Conservation (phyloP, 805 yeast species). For the Osmozyma mogii region DNA sequence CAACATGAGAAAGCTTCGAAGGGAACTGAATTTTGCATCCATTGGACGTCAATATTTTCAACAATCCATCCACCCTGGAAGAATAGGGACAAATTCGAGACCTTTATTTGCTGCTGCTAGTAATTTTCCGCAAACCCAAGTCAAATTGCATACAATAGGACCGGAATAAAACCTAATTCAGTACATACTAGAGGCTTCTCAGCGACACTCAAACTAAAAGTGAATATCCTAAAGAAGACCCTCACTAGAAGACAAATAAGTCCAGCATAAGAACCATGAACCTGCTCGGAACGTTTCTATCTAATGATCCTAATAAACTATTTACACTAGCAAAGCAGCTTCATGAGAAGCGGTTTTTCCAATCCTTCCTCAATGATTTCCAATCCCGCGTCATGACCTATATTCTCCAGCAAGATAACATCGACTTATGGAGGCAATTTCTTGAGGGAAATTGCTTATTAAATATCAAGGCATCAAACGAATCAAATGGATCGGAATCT, state of each 20-base stretch:
- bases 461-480: constrained; percentile 12
- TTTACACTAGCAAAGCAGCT: constrained; percentile 29
- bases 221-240: no score
- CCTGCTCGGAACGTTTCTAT: constrained; percentile 29
- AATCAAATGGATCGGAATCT: constrained; percentile 10
- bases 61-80: not conserved
- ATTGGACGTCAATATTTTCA: constrained; percentile 3
- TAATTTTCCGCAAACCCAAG: not conserved
- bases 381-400: constrained; percentile 45
- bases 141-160: not conserved
- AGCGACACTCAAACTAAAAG: no score
- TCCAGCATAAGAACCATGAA: constrained; percentile 19
- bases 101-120: not conserved
- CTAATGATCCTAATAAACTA: constrained; percentile 23
- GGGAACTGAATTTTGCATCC: not conserved
- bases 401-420: constrained; percentile 30
- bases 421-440: constrained; percentile 39
- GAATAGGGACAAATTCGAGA: no score
- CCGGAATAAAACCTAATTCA: not conserved
- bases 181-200: not conserved
- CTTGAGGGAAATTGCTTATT: constrained; percentile 32
- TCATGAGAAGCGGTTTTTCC: constrained; percentile 24
- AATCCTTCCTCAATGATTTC: constrained; percentile 37
- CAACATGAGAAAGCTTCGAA: no score
- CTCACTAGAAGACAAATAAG: no score